A percentile compares a stretch with the other conserved stretches of the same genome.
These are phyloP conservation scores for Aphanomyces cochlioides DNA, from an alignment of 352 stramenopile genomes.

Conservation along the genomic window DNA sequence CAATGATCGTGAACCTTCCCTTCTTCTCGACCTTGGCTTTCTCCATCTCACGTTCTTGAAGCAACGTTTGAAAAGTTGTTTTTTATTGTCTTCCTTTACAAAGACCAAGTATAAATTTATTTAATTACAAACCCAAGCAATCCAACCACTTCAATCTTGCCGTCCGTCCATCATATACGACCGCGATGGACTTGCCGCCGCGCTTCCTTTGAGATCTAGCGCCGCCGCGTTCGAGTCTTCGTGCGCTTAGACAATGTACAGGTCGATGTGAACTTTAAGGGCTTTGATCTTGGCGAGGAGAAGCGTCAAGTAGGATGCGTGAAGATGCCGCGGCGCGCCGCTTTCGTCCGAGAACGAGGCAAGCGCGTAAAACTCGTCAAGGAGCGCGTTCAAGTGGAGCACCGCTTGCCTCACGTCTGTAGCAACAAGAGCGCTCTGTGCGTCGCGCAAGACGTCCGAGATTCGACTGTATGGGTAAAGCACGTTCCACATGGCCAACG, in stretches of 20 bases:
- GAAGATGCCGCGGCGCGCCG: conserved; percentile 8
- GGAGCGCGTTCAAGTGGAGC: not conserved
- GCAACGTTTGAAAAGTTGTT: not conserved
- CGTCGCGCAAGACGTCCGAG: not conserved
- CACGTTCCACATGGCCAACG: conserved; percentile 20
- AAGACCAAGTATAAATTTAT: not conserved
- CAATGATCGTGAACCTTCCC: conserved; percentile 30
- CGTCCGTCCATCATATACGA: too few relatives aligned
- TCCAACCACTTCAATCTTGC: too few relatives aligned
- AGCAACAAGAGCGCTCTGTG: not conserved
- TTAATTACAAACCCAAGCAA: conserved; percentile 2
- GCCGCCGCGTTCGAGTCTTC: too few relatives aligned
- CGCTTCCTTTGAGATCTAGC: too few relatives aligned
- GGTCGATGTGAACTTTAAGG: conserved; percentile 8
- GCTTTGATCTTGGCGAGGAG: conserved; percentile 29
- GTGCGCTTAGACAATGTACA: not conserved
- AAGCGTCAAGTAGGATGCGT: conserved; percentile 19
- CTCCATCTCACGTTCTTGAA: conserved; percentile 3
- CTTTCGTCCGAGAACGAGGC: conserved; percentile 9
- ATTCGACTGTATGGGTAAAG: conserved; percentile 19
- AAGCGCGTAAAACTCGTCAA: conserved; percentile 20
- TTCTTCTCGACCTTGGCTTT: conserved; percentile 29
- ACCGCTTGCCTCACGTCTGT: not conserved
- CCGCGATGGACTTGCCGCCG: too few relatives aligned
- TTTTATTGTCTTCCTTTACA: not conserved